Percentiles rank a stretch among this genome's conserved stretches.
These are phyloP conservation scores for Blastobotrys muscicola DNA, from an alignment of 805 yeast species.

Conservation along the genomic window DNA sequence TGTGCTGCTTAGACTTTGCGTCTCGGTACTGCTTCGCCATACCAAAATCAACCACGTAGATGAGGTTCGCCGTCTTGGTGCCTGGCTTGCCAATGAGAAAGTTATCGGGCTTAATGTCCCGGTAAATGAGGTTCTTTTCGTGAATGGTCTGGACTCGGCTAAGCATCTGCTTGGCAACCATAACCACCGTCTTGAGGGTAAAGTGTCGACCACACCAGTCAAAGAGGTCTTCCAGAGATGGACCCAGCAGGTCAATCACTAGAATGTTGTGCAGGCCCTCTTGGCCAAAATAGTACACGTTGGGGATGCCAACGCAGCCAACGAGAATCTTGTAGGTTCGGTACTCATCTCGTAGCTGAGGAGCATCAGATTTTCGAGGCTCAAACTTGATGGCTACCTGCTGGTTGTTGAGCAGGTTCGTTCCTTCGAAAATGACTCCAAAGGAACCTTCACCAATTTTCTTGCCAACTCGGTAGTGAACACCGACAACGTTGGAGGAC, in stretches of 20 bases:
- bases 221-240: constrained; percentile 89
- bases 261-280: constrained; percentile 94
- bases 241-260: constrained; percentile 91
- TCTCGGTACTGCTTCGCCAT: constrained; percentile 98
- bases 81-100: constrained; percentile 88
- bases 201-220: constrained; percentile 98
- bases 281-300: constrained; percentile 97
- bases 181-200: constrained; percentile 78
- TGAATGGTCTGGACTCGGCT: constrained; percentile 78
- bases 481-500: constrained; percentile 68
- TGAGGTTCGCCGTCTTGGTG: constrained; percentile 70
- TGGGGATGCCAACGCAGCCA: constrained; percentile 81
- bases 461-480: constrained; percentile 93
- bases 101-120: constrained; percentile 97
- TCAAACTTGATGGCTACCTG: constrained; percentile 94
- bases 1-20: constrained; percentile 90
- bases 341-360: constrained; percentile 93
- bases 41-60: constrained; percentile 92
- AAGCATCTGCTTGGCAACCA: constrained; percentile 93
- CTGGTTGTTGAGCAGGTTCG: constrained; percentile 80
- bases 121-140: constrained; percentile 80
- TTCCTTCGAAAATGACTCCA: constrained; percentile 95
- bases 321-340: constrained; percentile 83
- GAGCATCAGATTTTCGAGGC: constrained; percentile 95
- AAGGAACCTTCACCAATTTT: constrained; percentile 98